Evolutionary conservation across 345 rosid species (phyloP).

Genomic region (Hypericum perforatum): DNA sequence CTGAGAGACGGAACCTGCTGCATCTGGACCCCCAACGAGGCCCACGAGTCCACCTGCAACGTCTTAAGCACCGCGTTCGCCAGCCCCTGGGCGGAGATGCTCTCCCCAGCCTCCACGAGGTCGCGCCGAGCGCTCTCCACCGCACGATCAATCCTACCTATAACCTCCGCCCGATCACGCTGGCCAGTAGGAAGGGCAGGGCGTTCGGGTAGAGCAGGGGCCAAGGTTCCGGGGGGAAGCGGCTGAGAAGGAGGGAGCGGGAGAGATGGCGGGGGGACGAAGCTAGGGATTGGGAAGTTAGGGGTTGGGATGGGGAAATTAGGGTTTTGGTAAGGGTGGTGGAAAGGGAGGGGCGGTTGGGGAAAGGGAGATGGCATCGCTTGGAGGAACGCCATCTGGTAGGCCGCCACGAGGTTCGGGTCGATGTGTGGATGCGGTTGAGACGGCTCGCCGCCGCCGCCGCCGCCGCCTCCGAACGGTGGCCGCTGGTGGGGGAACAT

Average conservation of each 20-base stretch:
- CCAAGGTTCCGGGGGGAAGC: neutral
- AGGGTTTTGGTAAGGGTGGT: neutral
- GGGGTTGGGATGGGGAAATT: neutral
- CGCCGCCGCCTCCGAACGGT: too few relatives aligned
- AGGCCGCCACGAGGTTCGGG: too few relatives aligned
- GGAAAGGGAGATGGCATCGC: too few relatives aligned
- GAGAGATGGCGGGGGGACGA: neutral
- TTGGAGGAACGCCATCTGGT: too few relatives aligned
- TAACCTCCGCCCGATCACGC: neutral
- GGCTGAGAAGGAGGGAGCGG: neutral
- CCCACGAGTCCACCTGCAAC: constrained; percentile 63
- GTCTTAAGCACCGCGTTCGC: constrained; percentile 31
- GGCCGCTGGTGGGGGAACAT: too few relatives aligned
- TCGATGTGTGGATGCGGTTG: too few relatives aligned
- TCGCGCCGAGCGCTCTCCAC: constrained; percentile 35
- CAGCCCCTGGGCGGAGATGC: constrained; percentile 57
- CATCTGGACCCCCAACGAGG: constrained; percentile 55
- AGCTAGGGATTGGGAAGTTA: neutral
- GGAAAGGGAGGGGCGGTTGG: neutral
- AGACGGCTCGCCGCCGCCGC: too few relatives aligned
- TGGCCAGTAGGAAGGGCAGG: neutral
- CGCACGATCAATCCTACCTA: constrained; percentile 33
- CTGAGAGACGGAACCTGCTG: constrained; percentile 61
- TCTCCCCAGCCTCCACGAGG: constrained; percentile 37
- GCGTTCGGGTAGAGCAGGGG: neutral